Conservation (phyloP, 139 green algal genomes). For the Closterium sp. region DNA sequence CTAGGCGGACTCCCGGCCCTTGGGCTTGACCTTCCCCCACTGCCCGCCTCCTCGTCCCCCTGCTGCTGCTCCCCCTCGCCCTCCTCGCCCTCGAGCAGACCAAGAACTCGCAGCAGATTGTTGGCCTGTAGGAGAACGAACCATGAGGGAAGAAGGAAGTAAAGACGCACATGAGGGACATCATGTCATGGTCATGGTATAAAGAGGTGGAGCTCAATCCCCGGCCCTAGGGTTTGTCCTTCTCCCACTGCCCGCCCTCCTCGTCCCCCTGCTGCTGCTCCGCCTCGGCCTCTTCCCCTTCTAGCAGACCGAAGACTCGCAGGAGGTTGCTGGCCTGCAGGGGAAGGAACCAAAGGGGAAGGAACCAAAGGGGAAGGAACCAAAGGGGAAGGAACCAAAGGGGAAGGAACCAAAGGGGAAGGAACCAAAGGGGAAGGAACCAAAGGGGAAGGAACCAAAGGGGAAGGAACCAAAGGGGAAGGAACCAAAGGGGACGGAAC, state of each 20-base stretch:
- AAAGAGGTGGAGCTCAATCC: too few species aligned
- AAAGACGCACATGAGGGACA: too few species aligned
- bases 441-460: too few species aligned
- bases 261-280: not conserved
- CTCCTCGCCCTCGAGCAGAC: not conserved
- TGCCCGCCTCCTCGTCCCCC: not conserved
- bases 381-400: too few species aligned
- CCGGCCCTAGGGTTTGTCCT: too few species aligned
- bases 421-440: too few species aligned
- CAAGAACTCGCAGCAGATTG: not conserved
- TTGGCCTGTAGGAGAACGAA: not conserved
- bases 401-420: too few species aligned
- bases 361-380: too few species aligned
- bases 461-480: too few species aligned
- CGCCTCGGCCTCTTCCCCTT: not conserved
- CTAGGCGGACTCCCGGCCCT: not conserved
- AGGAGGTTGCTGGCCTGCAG: not conserved
- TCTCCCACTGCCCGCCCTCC: not conserved
- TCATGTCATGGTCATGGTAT: too few species aligned
- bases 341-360: not conserved
- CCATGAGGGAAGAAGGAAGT: not conserved
- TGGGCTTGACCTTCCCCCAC: not conserved
- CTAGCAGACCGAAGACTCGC: not conserved
- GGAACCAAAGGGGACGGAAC: too few species aligned
- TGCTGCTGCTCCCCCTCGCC: slow-evolving; percentile 18